Percentiles rank a stretch among this genome's conserved stretches.
Evolutionary conservation across 345 rosid genomes (phyloP).

Genomic region (Pistacia vera): DNA sequence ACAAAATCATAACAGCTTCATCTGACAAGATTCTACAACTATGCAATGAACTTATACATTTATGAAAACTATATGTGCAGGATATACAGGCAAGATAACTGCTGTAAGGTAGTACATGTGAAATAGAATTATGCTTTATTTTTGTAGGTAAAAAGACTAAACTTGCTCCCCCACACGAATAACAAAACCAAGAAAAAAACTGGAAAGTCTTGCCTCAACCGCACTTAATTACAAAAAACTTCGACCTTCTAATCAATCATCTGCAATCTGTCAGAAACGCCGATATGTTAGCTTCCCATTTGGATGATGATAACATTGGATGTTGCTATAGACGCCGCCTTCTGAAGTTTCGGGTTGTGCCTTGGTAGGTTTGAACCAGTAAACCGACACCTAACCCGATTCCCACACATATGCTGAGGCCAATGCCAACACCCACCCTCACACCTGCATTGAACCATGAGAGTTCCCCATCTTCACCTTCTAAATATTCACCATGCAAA

Average conservation of each 20-base stretch:
- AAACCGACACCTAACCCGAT: conserved; percentile 84
- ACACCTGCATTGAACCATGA: conserved; percentile 95
- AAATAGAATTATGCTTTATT: conserved; percentile 12
- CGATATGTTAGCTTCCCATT: conserved; percentile 15
- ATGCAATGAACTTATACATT: neutral
- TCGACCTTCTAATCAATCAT: conserved; percentile 17
- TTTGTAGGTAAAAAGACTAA: neutral
- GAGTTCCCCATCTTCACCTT: conserved; percentile 79
- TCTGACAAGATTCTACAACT: neutral
- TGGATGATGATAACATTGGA: neutral
- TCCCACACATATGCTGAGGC: conserved; percentile 83
- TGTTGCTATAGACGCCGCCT: conserved; percentile 53
- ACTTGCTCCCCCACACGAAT: neutral
- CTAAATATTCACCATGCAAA: conserved; percentile 46
- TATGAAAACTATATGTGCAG: neutral
- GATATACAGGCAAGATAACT: neutral
- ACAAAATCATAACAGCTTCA: neutral
- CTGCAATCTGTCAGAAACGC: conserved; percentile 17
- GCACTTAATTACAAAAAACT: conserved; percentile 16
- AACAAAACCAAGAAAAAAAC: neutral
- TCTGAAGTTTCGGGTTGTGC: conserved; percentile 70
- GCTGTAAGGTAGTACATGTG: neutral
- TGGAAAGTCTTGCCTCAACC: conserved; percentile 1
- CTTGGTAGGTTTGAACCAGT: conserved; percentile 74
- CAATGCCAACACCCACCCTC: conserved; percentile 94